A percentile compares a stretch with the other conserved stretches of the same genome.
These are phyloP conservation scores for Coniophora puteana DNA, from an alignment of 1,284 basidiomycete genomes.

Conservation along the genomic window DNA sequence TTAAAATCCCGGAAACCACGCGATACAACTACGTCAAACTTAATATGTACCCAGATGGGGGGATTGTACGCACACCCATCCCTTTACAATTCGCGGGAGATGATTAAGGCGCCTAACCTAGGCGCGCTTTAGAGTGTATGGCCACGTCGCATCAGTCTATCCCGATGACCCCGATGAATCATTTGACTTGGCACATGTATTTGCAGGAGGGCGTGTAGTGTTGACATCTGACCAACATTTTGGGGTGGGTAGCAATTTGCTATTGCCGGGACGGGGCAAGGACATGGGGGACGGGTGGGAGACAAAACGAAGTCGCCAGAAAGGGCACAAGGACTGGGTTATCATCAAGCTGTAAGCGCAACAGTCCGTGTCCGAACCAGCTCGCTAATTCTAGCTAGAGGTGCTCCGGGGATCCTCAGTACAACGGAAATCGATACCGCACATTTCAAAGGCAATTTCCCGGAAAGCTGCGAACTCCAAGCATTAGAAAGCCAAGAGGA, in stretches of 20 bases:
- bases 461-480: constrained; percentile 84
- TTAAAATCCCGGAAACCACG: constrained; percentile 59
- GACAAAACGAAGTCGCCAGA: constrained; percentile 82
- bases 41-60: constrained; percentile 96
- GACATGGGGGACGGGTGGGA: constrained; percentile 99
- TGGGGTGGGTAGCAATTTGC: constrained; percentile 86
- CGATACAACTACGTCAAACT: constrained; percentile 84
- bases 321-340: constrained; percentile 87
- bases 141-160: constrained; percentile 66
- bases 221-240: constrained; percentile 91
- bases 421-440: constrained; percentile 90
- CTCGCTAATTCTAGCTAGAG: constrained; percentile 38
- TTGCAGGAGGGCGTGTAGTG: constrained; percentile 84
- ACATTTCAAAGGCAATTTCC: constrained; percentile 97
- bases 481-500: constrained; percentile 49
- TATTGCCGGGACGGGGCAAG: constrained; percentile 85
- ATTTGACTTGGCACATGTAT: constrained; percentile 89
- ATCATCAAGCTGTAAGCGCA: constrained; percentile 79
- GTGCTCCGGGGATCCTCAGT: constrained; percentile 66
- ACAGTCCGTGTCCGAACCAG: constrained; percentile 6
- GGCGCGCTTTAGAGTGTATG: constrained; percentile 88
- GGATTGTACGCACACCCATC: constrained; percentile 60
- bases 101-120: constrained; percentile 25
- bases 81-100: constrained; percentile 8
- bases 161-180: constrained; percentile 45